Evolutionary conservation across 768 basidiomycete species (phyloP).

Genomic region (Leccinum sublutescens): DNA sequence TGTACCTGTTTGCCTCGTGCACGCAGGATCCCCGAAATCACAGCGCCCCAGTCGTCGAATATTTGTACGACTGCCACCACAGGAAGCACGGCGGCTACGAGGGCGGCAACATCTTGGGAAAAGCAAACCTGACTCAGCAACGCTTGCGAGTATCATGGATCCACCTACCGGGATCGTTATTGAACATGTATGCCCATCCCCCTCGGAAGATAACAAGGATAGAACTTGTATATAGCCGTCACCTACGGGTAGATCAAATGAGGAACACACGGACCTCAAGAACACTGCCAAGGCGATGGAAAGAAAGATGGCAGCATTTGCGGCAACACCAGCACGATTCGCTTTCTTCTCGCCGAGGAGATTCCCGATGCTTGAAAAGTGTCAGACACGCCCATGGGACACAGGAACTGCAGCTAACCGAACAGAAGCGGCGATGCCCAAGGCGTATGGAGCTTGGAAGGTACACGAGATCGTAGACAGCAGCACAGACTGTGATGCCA

Average conservation of each 20-base stretch:
- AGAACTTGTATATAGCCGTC: conserved; percentile 32
- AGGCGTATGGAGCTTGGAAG: conserved; percentile 80
- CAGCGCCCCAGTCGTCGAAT: conserved; percentile 72
- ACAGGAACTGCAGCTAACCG: conserved; percentile 45
- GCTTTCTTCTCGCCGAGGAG: conserved; percentile 80
- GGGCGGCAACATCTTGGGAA: conserved; percentile 21
- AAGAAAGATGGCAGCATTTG: conserved; percentile 64
- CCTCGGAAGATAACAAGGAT: conserved; percentile 60
- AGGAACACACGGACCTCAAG: conserved; percentile 47
- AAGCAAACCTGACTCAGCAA: not conserved
- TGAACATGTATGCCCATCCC: conserved; percentile 77
- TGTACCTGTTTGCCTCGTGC: conserved; percentile 74
- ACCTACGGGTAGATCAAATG: not conserved
- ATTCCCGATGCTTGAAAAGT: conserved; percentile 68
- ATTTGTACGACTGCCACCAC: conserved; percentile 78
- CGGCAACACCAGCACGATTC: conserved; percentile 65
- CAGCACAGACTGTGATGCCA: conserved; percentile 89
- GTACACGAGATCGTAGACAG: conserved; percentile 70
- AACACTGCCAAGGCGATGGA: conserved; percentile 57
- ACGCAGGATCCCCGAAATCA: conserved; percentile 77
- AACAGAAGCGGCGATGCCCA: conserved; percentile 82
- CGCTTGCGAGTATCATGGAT: not conserved
- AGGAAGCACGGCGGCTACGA: conserved; percentile 66
- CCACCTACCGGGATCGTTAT: conserved; percentile 51
- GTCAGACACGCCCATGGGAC: not conserved